These are phyloP conservation scores for Epichloe baconii DNA, from an alignment of 2,329 filamentous ascomycete genomes.

Conservation along the genomic window DNA sequence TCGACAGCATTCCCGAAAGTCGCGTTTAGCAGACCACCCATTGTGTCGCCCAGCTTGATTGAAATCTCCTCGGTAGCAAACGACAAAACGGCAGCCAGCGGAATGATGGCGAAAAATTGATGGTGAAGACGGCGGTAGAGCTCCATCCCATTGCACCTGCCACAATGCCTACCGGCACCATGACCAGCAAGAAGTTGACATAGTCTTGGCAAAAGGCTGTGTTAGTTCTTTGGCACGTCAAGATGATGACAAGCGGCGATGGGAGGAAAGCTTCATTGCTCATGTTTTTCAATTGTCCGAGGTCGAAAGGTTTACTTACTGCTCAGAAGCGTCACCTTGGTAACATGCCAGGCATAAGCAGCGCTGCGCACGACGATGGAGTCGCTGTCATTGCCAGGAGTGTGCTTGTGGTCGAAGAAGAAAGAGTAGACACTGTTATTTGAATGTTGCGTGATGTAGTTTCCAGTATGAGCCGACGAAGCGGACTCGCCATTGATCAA, in stretches of 20 bases:
- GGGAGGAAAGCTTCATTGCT: neutral
- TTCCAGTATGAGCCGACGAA: conserved; percentile 10
- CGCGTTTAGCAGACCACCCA: conserved; percentile 62
- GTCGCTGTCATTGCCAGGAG: conserved; percentile 37
- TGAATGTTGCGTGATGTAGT: conserved; percentile 11
- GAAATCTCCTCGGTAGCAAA: conserved; percentile 71
- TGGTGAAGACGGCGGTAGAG: conserved; percentile 54
- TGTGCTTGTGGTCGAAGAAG: conserved; percentile 35
- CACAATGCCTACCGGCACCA: conserved; percentile 60
- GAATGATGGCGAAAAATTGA: conserved; percentile 77
- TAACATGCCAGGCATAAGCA: conserved; percentile 40
- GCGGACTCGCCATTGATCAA: conserved; percentile 26
- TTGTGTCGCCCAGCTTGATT: conserved; percentile 55
- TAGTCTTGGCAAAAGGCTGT: conserved; percentile 27
- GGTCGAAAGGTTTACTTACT: conserved; percentile 30
- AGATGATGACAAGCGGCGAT: neutral
- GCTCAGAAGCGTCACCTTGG: conserved; percentile 44
- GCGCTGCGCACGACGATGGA: conserved; percentile 31
- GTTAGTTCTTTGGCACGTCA: neutral
- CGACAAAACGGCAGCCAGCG: conserved; percentile 58
- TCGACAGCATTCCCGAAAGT: conserved; percentile 74
- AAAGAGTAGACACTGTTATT: conserved; percentile 22
- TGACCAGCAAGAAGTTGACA: conserved; percentile 59
- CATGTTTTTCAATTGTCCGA: neutral
- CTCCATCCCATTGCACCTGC: conserved; percentile 50